Evolutionary conservation across 1,284 basidiomycete genomes (phyloP), one percentile per base, ranked within the genome.

Genomic region (Apiotrichum gracile): DNA sequence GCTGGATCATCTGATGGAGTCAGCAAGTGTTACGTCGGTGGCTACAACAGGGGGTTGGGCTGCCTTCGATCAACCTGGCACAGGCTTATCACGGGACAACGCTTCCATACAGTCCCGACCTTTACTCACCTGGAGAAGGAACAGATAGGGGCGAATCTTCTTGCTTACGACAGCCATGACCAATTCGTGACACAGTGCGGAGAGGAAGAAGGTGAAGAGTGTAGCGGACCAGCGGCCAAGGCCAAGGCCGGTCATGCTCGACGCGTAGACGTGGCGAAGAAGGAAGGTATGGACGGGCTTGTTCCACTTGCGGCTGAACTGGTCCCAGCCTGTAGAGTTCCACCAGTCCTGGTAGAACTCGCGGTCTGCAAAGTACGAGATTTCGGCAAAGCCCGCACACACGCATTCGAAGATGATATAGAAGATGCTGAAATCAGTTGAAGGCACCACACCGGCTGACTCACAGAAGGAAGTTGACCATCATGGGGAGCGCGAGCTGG

Each of bases 281-380:
- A 98, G 81, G 80, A 97, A 97, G 3, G 84, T 84, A 54, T 77
- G 73, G 1, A 76, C 77, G 2, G 78, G 77, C 63, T 88, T 90
- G 77, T 96, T 96, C 92, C 92, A 96, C 76, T 93, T 92, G 45
- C 92, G 84, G 7, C 90, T 87, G 74, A 96, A 98, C 71, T 97
- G 91, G 68, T 97, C 96, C 87, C 90, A 94, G 3, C 87, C 88
- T 0, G 87, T 91, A 1, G 90, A 89, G 76, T 97, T 98, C 94
- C 94, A 97, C 88, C 91, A 97, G 70, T 97, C 93, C 74, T 92
- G 88, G 74, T 97, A 98, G 73, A 97, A 97, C 63, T 92, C 88
- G 39, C 94, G 81, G 71, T 98, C 94, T 25, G 91, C 91, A 69
- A 97, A 98, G 69, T 84, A 86, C 10, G 90, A 88, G 29, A 93